Conservation (phyloP, 352 stramenopile genomes). For the Globisporangium lucens region DNA sequence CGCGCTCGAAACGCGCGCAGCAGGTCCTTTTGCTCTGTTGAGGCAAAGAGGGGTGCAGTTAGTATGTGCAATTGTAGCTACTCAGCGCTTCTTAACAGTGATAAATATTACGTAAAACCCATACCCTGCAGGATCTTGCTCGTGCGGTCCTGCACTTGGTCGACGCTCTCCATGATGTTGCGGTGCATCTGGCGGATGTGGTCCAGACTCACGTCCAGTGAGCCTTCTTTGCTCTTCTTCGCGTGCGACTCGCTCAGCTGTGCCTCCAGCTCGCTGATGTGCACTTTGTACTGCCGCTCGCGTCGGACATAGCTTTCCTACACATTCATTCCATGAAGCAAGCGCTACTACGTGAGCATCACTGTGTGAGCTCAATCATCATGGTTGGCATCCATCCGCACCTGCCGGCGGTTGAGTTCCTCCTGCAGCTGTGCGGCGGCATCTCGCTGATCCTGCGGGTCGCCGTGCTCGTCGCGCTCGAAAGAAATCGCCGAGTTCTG, state of each 20-base stretch:
- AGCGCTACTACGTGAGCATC: not conserved
- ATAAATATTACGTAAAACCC: not conserved
- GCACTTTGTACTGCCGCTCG: constrained; percentile 86
- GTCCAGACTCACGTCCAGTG: constrained; percentile 73
- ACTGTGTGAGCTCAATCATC: not conserved
- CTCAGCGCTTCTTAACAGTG: not conserved
- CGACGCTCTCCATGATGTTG: constrained; percentile 86
- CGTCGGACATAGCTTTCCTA: constrained; percentile 85
- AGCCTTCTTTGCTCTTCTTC: constrained; percentile 68
- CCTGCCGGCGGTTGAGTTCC: constrained; percentile 56
- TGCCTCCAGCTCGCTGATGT: constrained; percentile 78
- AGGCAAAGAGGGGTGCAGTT: too few species aligned
- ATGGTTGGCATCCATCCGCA: constrained; percentile 2
- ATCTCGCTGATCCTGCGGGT: constrained; percentile 40
- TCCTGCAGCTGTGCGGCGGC: constrained; percentile 56
- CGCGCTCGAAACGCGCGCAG: constrained; percentile 86
- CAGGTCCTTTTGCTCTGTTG: constrained; percentile 85
- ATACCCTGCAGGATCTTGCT: constrained; percentile 82
- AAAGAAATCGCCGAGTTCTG: constrained; percentile 30
- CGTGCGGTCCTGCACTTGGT: constrained; percentile 89
- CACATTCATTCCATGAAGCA: not conserved
- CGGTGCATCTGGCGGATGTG: constrained; percentile 82
- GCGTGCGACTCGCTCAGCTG: constrained; percentile 60
- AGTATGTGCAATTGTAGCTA: too few species aligned
- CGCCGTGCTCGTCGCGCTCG: constrained; percentile 26